A percentile compares a stretch with the other conserved stretches of the same genome.
These are phyloP conservation scores for Coriolopsis trogii DNA, from an alignment of 1,284 basidiomycete genomes.

Conservation along the genomic window DNA sequence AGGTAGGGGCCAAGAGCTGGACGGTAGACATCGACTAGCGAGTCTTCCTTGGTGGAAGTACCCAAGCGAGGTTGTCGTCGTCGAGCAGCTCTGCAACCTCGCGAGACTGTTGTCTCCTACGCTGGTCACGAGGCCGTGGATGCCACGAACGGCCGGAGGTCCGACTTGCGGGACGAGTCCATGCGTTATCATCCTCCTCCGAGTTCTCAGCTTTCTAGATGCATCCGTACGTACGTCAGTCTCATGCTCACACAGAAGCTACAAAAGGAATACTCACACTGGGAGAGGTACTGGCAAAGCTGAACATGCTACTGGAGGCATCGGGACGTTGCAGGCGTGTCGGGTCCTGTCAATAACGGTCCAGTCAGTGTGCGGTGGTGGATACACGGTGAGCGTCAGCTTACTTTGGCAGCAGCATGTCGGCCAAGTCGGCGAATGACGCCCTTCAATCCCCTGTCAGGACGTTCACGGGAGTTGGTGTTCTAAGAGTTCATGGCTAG, in stretches of 20 bases:
- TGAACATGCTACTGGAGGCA: background rate
- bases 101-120: background rate
- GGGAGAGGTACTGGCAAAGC: background rate
- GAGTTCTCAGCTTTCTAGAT: background rate
- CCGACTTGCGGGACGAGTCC: slow-evolving; percentile 5
- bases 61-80: slow-evolving; percentile 23
- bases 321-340: background rate
- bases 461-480: background rate
- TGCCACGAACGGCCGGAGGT: background rate
- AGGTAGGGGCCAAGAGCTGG: too few species aligned
- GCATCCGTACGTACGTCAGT: too few species aligned
- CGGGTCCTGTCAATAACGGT: background rate
- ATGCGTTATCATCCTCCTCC: slow-evolving; percentile 1
- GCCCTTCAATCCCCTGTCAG: slow-evolving; percentile 1
- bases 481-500: background rate
- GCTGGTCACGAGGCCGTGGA: background rate
- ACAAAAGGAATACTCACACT: background rate
- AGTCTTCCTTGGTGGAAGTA: background rate
- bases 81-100: slow-evolving; percentile 20
- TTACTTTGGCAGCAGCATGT: background rate
- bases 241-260: background rate
- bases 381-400: background rate
- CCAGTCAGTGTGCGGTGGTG: too few species aligned
- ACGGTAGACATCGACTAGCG: too few species aligned
- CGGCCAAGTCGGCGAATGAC: slow-evolving; percentile 2